These are phyloP conservation scores for Ascosphaera apis DNA, from an alignment of 2,329 filamentous ascomycete genomes.

Conservation along the genomic window DNA sequence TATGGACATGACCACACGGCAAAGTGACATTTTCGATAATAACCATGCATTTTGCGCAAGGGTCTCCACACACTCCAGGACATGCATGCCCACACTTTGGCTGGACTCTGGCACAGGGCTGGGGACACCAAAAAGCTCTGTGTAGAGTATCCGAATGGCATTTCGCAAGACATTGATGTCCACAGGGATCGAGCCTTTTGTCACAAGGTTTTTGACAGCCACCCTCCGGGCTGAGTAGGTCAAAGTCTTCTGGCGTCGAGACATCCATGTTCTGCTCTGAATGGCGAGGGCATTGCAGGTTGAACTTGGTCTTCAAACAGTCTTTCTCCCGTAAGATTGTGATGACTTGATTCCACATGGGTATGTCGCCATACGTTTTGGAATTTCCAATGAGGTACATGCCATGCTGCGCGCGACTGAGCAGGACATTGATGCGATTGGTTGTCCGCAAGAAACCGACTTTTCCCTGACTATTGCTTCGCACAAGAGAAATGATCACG, in stretches of 20 bases:
- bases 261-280: no score
- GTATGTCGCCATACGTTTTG: slow-evolving; percentile 2
- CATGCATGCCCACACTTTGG: neutral
- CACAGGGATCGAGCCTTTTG: neutral
- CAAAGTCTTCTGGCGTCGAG: slow-evolving; percentile 31
- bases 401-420: slow-evolving; percentile 12
- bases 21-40: neutral
- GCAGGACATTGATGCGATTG: slow-evolving; percentile 15
- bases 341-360: slow-evolving; percentile 4
- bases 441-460: slow-evolving; percentile 12
- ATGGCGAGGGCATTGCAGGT: no score
- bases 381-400: slow-evolving; percentile 13
- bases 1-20: neutral
- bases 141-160: neutral
- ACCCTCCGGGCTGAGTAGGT: slow-evolving; percentile 40
- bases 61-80: neutral
- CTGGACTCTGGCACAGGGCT: neutral
- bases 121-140: neutral
- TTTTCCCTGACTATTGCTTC: slow-evolving; percentile 10
- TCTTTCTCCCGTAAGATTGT: slow-evolving; percentile 1
- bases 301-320: no score
- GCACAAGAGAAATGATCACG: slow-evolving; percentile 12
- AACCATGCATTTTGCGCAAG: neutral
- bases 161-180: neutral
- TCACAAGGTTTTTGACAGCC: slow-evolving; percentile 39